These are phyloP conservation scores for Cucumis melo DNA, from an alignment of 306 rosid genomes.

Conservation along the genomic window DNA sequence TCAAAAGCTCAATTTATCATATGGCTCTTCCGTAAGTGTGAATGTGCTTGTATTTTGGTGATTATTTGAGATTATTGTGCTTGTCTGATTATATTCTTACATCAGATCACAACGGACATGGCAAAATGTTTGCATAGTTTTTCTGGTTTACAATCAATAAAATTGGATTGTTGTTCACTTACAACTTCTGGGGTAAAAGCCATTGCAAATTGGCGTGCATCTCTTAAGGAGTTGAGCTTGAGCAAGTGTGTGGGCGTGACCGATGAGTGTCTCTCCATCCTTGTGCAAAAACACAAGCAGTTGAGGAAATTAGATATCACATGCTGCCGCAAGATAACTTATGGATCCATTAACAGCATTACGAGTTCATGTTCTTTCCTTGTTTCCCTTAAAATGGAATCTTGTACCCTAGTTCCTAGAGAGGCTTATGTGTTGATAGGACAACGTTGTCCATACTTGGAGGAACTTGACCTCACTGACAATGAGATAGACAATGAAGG, in stretches of 20 bases:
- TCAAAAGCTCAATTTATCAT: conserved; percentile 39
- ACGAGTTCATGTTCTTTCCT: conserved; percentile 43
- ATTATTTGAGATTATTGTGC: neutral
- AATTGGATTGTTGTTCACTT: conserved; percentile 43
- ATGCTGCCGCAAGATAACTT: conserved; percentile 44
- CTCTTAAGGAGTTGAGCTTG: conserved; percentile 50
- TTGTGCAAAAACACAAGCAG: conserved; percentile 28
- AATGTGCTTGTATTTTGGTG: neutral
- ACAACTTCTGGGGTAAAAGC: conserved; percentile 33
- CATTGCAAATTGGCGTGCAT: conserved; percentile 30
- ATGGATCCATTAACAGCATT: conserved; percentile 30
- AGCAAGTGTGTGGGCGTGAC: conserved; percentile 43
- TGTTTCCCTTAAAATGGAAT: conserved; percentile 54
- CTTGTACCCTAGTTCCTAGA: conserved; percentile 38
- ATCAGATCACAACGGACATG: conserved; percentile 40
- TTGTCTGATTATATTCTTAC: neutral
- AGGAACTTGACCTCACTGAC: conserved; percentile 57
- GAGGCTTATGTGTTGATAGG: conserved; percentile 51
- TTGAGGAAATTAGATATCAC: conserved; percentile 46
- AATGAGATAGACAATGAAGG: conserved; percentile 53
- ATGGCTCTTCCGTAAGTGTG: conserved; percentile 41
- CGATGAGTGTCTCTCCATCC: conserved; percentile 40
- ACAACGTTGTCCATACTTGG: conserved; percentile 32
- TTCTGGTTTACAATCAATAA: conserved; percentile 30
- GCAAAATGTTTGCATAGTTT: conserved; percentile 34